Percentiles rank a stretch among this genome's conserved stretches.
phyloP scores from a whole-genome alignment of 2,329 filamentous ascomycete genomes.

The Ophiostoma sp. region DNA sequence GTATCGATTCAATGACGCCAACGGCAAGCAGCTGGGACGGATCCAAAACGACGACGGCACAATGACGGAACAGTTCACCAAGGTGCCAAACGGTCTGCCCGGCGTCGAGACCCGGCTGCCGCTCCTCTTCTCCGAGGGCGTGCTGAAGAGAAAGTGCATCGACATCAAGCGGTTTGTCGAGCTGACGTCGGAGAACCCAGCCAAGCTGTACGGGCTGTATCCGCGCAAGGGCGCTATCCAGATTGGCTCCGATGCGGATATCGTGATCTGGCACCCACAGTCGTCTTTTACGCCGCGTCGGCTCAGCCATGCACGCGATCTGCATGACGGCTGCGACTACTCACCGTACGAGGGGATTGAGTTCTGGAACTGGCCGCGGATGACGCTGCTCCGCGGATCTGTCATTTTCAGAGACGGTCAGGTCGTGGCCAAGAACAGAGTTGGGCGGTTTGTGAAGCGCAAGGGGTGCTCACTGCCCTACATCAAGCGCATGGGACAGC shows the following conservation, averaged over 20 bases:
- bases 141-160: conserved; percentile 32
- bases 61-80: conserved; percentile 39
- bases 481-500: conserved; percentile 7
- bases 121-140: conserved; percentile 38
- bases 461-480: conserved; percentile 26
- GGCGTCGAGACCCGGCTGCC: conserved; percentile 52
- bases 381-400: conserved; percentile 51
- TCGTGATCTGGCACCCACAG: conserved; percentile 52
- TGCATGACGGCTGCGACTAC: conserved; percentile 59
- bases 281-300: conserved; percentile 30
- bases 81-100: conserved; percentile 53
- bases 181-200: conserved; percentile 49
- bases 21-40: neutral
- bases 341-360: conserved; percentile 54
- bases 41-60: conserved; percentile 7
- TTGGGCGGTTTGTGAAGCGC: conserved; percentile 45
- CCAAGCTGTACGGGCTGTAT: conserved; percentile 52
- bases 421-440: conserved; percentile 44
- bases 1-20: conserved; percentile 28
- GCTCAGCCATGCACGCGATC: conserved; percentile 43
- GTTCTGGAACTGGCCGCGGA: conserved; percentile 55
- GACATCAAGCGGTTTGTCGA: conserved; percentile 47
- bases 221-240: conserved; percentile 45
- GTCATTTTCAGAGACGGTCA: conserved; percentile 50
- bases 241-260: conserved; percentile 50